Conservation (phyloP, 139 green algal species). For the Tetraselmis striata region DNA sequence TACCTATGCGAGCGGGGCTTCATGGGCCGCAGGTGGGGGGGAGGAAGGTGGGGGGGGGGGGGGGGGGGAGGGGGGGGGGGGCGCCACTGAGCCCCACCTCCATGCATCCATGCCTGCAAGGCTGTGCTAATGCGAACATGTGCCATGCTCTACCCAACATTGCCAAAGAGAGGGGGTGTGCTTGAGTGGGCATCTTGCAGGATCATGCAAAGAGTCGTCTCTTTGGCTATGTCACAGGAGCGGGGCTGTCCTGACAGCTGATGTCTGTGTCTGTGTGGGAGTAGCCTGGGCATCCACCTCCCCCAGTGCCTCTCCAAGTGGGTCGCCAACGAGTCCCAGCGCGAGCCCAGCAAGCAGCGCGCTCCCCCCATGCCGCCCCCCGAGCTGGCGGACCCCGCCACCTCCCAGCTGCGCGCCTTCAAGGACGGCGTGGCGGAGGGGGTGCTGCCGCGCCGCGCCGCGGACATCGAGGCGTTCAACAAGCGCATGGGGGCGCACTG, state of each 20-base stretch:
- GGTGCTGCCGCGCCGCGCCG: background rate
- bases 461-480: slow-evolving; percentile 6
- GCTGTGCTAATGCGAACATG: too few species aligned
- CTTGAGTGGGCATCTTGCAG: too few species aligned
- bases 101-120: too few species aligned
- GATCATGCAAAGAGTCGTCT: too few species aligned
- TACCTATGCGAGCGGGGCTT: background rate
- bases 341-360: background rate
- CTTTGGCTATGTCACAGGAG: too few species aligned
- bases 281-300: slow-evolving; percentile 2
- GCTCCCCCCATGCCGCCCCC: background rate
- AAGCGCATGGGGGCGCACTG: background rate
- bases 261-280: too few species aligned
- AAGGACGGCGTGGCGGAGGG: background rate
- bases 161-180: too few species aligned
- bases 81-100: too few species aligned
- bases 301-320: background rate
- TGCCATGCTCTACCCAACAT: too few species aligned
- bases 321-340: background rate
- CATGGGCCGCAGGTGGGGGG: background rate
- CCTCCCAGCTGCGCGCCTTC: background rate
- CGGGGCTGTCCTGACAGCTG: too few species aligned
- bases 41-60: too few species aligned
- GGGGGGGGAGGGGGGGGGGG: too few species aligned
- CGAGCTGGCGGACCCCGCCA: background rate